Conservation (phyloP, 805 yeast species). For the Saccharomycopsis fodiens region DNA sequence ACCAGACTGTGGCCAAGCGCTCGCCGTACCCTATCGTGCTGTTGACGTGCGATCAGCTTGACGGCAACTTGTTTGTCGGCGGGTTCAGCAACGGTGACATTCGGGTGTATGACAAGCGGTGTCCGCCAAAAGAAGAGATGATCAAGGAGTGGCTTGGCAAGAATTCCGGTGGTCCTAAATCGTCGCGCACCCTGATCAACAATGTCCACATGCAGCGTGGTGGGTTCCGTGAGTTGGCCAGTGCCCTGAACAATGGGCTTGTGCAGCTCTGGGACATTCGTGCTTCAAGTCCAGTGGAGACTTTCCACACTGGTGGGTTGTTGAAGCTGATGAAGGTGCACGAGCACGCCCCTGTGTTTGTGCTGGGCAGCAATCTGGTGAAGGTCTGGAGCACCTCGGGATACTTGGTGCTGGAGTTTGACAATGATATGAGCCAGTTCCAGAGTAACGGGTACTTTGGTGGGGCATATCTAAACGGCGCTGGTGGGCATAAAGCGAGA, state of each 20-base stretch:
- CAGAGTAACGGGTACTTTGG: conserved; percentile 24
- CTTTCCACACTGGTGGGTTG: conserved; percentile 47
- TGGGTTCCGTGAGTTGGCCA: conserved; percentile 81
- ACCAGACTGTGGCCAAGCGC: conserved; percentile 83
- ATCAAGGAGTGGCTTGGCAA: conserved; percentile 68
- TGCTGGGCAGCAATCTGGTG: conserved; percentile 75
- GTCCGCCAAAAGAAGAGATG: conserved; percentile 80
- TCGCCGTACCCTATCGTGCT: conserved; percentile 84
- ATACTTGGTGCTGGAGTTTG: conserved; percentile 55
- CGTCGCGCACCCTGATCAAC: conserved; percentile 48
- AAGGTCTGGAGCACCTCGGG: conserved; percentile 86
- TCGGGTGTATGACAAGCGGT: conserved; percentile 83
- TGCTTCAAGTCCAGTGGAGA: conserved; percentile 56
- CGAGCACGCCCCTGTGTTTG: conserved; percentile 94
- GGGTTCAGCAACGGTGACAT: conserved; percentile 79
- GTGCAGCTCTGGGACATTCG: conserved; percentile 91
- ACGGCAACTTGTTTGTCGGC: conserved; percentile 66
- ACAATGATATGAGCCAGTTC: conserved; percentile 29
- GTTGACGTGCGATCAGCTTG: conserved; percentile 88
- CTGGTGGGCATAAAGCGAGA: conserved; percentile 21
- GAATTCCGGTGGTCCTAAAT: conserved; percentile 25
- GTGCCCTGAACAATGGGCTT: conserved; percentile 76
- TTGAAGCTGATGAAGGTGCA: conserved; percentile 75
- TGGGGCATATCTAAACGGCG: conserved; percentile 25
- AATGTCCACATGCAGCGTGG: conserved; percentile 96